Conservation (phyloP, 345 rosid genomes). For the Kandelia obovata region DNA sequence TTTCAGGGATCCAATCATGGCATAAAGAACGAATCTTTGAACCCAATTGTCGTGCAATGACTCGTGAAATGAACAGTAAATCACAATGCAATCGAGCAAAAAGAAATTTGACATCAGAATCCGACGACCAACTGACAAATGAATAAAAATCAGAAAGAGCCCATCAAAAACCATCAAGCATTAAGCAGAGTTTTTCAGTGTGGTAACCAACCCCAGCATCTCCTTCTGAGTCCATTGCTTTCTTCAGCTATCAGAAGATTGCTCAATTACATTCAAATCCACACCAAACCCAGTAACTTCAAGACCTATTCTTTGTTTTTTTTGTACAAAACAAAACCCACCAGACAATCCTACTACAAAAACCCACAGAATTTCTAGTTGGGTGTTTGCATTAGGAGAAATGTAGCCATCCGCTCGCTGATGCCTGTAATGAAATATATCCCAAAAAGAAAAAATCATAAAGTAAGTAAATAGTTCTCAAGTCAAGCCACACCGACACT, state of each 20-base stretch:
- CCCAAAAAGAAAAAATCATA: not conserved
- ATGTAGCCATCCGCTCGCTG: slow-evolving; percentile 2
- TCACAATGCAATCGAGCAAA: not conserved
- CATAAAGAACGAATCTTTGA: slow-evolving; percentile 1
- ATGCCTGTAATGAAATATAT: not conserved
- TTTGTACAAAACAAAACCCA: not conserved
- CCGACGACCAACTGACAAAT: not conserved
- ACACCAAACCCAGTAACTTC: not conserved
- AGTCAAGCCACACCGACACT: slow-evolving; percentile 11
- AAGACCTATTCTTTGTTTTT: not conserved
- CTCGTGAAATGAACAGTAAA: not conserved
- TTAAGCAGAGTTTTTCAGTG: not conserved
- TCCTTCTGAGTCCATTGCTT: slow-evolving; percentile 19
- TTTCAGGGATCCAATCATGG: not conserved
- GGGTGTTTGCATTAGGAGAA: not conserved
- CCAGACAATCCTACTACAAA: not conserved
- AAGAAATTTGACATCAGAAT: not conserved
- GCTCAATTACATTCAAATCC: not conserved
- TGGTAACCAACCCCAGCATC: slow-evolving; percentile 20
- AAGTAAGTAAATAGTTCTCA: not conserved
- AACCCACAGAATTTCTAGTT: not conserved
- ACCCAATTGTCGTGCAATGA: not conserved
- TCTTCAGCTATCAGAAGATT: not conserved
- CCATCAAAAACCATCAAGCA: not conserved
- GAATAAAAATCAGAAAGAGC: not conserved